These are phyloP conservation scores for Clonostachys chloroleuca DNA, from an alignment of 2,329 filamentous ascomycete genomes.

Conservation along the genomic window DNA sequence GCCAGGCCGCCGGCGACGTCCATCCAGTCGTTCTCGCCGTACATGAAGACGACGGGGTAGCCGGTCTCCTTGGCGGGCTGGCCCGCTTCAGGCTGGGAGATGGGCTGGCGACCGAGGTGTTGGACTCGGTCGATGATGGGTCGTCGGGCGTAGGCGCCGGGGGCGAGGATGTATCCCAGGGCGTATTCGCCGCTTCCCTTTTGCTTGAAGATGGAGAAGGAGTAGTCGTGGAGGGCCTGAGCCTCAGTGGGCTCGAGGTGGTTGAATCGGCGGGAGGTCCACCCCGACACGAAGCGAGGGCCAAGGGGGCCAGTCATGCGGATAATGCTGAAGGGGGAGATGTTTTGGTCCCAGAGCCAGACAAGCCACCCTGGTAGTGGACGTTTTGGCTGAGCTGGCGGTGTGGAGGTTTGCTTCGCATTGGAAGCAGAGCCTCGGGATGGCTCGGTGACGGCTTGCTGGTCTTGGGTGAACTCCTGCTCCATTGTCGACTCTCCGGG, in stretches of 20 bases:
- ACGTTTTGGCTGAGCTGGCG: conserved; percentile 29
- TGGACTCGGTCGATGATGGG: conserved; percentile 86
- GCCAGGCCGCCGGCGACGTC: conserved; percentile 82
- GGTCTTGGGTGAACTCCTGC: conserved; percentile 77
- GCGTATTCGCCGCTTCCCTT: conserved; percentile 92
- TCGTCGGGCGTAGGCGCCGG: conserved; percentile 84
- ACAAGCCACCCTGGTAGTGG: conserved; percentile 81
- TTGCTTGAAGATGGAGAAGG: conserved; percentile 90
- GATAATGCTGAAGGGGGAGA: conserved; percentile 90
- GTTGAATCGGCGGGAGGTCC: conserved; percentile 89
- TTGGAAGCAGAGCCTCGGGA: conserved; percentile 10
- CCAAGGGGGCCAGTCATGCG: conserved; percentile 86
- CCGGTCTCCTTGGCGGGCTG: conserved; percentile 50
- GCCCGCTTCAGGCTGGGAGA: conserved; percentile 19
- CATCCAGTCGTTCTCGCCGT: conserved; percentile 99
- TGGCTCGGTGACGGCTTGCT: conserved; percentile 41
- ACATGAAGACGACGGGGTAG: conserved; percentile 86
- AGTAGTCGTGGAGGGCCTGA: conserved; percentile 84
- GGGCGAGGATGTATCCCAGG: conserved; percentile 85
- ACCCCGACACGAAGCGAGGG: conserved; percentile 87
- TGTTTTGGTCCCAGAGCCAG: conserved; percentile 95
- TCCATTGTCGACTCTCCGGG: conserved; percentile 67
- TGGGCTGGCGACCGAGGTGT: conserved; percentile 71
- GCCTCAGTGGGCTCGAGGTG: conserved; percentile 79
- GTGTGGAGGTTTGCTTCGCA: conserved; percentile 24